A percentile compares a stretch with the other conserved stretches of the same genome.
Conservation (phyloP, 768 basidiomycete genomes). For the Paxillus involutus region DNA sequence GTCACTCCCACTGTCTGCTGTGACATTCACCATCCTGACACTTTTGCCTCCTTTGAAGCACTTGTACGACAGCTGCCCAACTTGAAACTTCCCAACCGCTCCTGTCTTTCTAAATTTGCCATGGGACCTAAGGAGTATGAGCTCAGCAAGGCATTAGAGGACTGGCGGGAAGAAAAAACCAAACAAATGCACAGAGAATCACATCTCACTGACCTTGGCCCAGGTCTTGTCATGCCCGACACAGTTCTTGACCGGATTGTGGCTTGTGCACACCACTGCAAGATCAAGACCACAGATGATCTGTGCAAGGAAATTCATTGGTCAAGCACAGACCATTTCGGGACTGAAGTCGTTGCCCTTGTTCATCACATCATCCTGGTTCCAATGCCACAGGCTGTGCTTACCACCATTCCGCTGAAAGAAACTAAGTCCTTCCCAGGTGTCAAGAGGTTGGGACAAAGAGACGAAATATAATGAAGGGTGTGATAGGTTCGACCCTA, state of each 20-base stretch:
- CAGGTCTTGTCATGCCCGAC: not conserved
- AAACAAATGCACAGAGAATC: not conserved
- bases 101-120: no score
- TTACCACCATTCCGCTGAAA: not conserved
- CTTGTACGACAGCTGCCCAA: no score
- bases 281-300: not conserved
- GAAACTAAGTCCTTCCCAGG: no score
- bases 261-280: not conserved
- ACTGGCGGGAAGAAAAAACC: not conserved
- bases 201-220: not conserved
- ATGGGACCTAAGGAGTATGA: no score
- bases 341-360: not conserved
- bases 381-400: not conserved
- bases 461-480: no score
- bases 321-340: not conserved
- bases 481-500: no score
- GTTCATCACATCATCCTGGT: not conserved
- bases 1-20: not conserved
- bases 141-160: not conserved
- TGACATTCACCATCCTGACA: not conserved
- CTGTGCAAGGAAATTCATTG: constrained; percentile 22
- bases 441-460: no score
- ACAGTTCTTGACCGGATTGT: not conserved
- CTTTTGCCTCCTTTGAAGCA: no score
- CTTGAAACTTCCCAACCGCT: no score